These are phyloP conservation scores for Collybiopsis confluens DNA, from an alignment of 768 basidiomycete species.

Conservation along the genomic window DNA sequence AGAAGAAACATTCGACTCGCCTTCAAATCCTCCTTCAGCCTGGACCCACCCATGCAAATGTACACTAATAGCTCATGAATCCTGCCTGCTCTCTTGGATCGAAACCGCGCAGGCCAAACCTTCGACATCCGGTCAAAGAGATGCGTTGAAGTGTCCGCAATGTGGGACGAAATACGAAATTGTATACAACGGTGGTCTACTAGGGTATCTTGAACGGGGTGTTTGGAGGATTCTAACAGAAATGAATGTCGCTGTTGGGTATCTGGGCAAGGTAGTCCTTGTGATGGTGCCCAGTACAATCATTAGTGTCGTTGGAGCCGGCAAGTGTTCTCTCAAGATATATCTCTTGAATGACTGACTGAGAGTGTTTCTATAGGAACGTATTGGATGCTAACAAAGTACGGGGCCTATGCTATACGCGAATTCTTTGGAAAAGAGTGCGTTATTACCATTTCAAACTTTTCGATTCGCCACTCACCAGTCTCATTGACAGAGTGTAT, in stretches of 20 bases:
- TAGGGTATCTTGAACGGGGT: not conserved
- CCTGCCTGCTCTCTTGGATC: slow-evolving; percentile 79
- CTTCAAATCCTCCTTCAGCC: slow-evolving; percentile 36
- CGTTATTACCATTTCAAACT: slow-evolving; percentile 17
- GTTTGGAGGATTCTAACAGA: slow-evolving; percentile 2
- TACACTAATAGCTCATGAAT: slow-evolving; percentile 76
- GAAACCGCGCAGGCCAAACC: slow-evolving; percentile 60
- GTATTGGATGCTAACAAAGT: slow-evolving; percentile 52
- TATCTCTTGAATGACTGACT: not conserved
- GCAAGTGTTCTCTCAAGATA: slow-evolving; percentile 32
- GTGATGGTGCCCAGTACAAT: slow-evolving; percentile 24
- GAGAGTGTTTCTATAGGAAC: slow-evolving; percentile 26
- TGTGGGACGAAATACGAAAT: slow-evolving; percentile 60
- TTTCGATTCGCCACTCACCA: not conserved
- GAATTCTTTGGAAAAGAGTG: slow-evolving; percentile 70
- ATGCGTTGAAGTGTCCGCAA: slow-evolving; percentile 79
- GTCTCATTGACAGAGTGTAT: slow-evolving; percentile 45
- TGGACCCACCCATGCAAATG: slow-evolving; percentile 84
- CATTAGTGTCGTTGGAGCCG: slow-evolving; percentile 46
- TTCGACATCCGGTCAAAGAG: slow-evolving; percentile 30
- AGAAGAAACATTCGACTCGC: slow-evolving; percentile 54
- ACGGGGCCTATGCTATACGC: slow-evolving; percentile 68
- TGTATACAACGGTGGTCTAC: slow-evolving; percentile 33
- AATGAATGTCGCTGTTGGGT: not conserved
- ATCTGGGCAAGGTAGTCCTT: slow-evolving; percentile 30